Base-by-base conservation (phyloP, 305 asterid genomes). In the Fraxinus paxiana region DNA sequence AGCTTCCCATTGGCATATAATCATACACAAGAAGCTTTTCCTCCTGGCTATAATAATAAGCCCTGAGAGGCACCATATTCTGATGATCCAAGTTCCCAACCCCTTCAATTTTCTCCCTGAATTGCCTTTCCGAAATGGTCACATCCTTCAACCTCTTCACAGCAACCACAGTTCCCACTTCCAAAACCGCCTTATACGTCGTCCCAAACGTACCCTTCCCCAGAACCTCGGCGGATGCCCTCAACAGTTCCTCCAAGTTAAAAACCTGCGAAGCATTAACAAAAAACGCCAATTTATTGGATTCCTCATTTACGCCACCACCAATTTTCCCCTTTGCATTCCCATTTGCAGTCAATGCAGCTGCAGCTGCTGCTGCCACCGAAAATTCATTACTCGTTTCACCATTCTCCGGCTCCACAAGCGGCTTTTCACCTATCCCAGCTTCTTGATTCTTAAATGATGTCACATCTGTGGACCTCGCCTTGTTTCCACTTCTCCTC, bases 141-240 rank as follows among this genome's bases (percentile, higher is more conserved):
- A 90, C 94, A 80, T 88, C 92, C 86, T 87, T 89, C 86, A 92
- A 77, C 87, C 97, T 87, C 88, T 92, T 89, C 82, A 91, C 95
- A 6, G 90, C 93, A 79, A 88, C 92, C 71, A 82, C 86, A 12
- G 88, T 89, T 72, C 92, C 93, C 54, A 82, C 83, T 77, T 89
- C 96, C 83, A 91, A 67, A 18, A 82, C 86, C 38, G 89, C 91
- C 90, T 92, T 90, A 37, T 91, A 92, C 37, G 92, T 87, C 10
- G 85, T 88, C 33, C 96, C 96, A 38, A 92, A 90, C 8, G 93
- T 92, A 61, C 96, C 93, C 87, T 87, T 93, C 34, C 92, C 96
- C 85, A 93, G 74, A 13, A 87, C 87, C 87, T 87, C 90, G 2
- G 97, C 97, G 5, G 90, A 84, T 0, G 92, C 92, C 56, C 91